Base-by-base conservation (phyloP, 495 filamentous ascomycete genomes). In the Tuber melanosporum region DNA sequence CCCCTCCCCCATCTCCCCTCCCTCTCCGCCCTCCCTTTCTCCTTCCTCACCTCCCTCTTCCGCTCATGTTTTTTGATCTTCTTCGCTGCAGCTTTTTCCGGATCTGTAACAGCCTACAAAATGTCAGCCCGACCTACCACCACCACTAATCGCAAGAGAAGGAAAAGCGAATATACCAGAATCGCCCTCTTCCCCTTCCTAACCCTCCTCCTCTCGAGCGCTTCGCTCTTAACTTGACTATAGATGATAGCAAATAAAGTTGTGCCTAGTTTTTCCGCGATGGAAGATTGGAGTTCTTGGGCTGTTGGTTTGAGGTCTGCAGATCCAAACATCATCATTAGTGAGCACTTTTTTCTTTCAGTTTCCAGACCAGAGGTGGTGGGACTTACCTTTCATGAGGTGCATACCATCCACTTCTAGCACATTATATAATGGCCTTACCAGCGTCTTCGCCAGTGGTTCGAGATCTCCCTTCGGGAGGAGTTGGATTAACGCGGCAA, bases 181-280 rank as follows among this genome's bases (percentile, higher is more conserved):
- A 98, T 91, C 83, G 91, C 91, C 80, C 95, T 87, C 88, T 99
- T 98, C 73, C 86, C 88, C 62, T 91, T 90, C 83, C 95, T 85
- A 72, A 88, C 89, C 79, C 92, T 90, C 77, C 95, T 88, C 81
- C 91, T 88, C 52, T 82, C 80, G 66, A 76, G 73, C 20, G 95
- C 90, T 44, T 85, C 87, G 62, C 92, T 88, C 74, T 91, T 89
- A 8, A 95, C 92, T 44, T 85, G 87, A 49, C 90, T 83, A 82
- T 97, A 86, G 69, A 90, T 87, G 47, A 86, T 86, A 32, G 94
- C 88, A 84, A 93, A 98, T 80, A 88, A 90, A 0, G 89, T 88
- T 7, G 91, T 92, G n/a, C 94, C 95, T 71, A 97, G 85, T 82
- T 92, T 93, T 85, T 89, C 90, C 86, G 97, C 94, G 76, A 98